Base-by-base conservation (phyloP, 805 yeast species). In the Kodamaea kaohsiungensis region DNA sequence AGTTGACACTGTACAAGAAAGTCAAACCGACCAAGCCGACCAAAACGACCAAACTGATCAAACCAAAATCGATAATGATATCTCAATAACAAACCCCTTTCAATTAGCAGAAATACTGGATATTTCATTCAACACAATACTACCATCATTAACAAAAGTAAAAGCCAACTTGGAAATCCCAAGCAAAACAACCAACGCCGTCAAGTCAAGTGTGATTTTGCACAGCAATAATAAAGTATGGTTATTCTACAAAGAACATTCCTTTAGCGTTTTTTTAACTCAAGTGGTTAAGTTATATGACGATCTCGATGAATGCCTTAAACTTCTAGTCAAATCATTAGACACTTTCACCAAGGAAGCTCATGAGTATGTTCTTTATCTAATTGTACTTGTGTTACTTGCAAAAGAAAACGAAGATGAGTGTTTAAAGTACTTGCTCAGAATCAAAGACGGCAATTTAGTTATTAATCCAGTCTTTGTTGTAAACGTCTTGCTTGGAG, bases 401-500 rank as follows among this genome's bases (percentile, higher is more conserved):
- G 39, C 43, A 12, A 33, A n/a, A 13, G 53, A 47, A 2, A 42
- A 51, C 13, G 27, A 42, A 22, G 55, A 50, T 3, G 38, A 16
- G 2, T 30, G 47, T 9, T 40, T 50, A 33, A 54, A 50, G 43
- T 57, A 55, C 39, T 35, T 55, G 25, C 46, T 46, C 3, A 46
- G 61, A 18, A 48, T 59, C 48, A 58, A 56, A 46, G 40, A 46
- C 18, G 61, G 59, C 12, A 43, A 51, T 5, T 49, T 62, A 12
- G 22, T 57, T 17, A 39, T 62, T 7, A 52, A 59, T 38, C 64
- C 66, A 8, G 22, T 52, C 3, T 53, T 61, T 22, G 56, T 59
- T 2, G 19, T 59, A 12, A 30, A 53, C 9, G 27, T 61, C 1
- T 43, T 62, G 2, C 30, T 19, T 7, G 56, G 49, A 10, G 40